Conservation (phyloP, 2,329 filamentous ascomycete species). For the Apiospora saccharicola region DNA sequence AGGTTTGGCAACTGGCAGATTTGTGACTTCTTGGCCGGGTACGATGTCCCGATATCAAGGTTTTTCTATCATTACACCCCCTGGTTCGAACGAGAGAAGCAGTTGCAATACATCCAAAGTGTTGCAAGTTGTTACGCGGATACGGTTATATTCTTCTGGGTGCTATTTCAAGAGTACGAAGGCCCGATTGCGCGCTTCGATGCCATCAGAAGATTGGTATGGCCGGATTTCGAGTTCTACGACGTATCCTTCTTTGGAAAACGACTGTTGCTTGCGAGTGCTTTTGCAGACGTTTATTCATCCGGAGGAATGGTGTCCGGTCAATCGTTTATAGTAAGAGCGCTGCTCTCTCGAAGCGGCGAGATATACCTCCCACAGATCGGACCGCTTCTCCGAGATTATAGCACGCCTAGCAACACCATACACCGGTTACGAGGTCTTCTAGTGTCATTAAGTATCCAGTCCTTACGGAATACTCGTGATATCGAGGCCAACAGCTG, state of each 20-base stretch:
- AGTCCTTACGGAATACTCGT: neutral
- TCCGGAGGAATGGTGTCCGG: too few species aligned
- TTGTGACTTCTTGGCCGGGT: neutral
- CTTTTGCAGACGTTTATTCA: too few species aligned
- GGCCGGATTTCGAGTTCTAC: neutral
- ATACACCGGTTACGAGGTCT: neutral
- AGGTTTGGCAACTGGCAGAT: neutral
- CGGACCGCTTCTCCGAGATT: neutral
- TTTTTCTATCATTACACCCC: too few species aligned
- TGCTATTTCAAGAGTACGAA: neutral
- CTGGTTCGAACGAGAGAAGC: neutral
- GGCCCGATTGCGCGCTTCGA: neutral
- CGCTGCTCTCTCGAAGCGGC: neutral
- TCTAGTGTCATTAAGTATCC: neutral
- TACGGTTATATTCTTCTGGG: accelerated
- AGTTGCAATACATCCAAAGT: neutral
- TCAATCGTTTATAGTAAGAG: too few species aligned
- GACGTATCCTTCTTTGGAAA: accelerated
- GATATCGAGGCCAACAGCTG: neutral
- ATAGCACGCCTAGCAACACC: neutral
- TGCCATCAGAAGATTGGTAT: neutral
- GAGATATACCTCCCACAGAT: neutral
- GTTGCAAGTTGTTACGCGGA: neutral
- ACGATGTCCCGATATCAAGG: neutral
- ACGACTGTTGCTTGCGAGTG: neutral